A percentile compares a stretch with the other conserved stretches of the same genome.
Conservation (phyloP, 2,329 filamentous ascomycete species). For the Aspergillus fructus region DNA sequence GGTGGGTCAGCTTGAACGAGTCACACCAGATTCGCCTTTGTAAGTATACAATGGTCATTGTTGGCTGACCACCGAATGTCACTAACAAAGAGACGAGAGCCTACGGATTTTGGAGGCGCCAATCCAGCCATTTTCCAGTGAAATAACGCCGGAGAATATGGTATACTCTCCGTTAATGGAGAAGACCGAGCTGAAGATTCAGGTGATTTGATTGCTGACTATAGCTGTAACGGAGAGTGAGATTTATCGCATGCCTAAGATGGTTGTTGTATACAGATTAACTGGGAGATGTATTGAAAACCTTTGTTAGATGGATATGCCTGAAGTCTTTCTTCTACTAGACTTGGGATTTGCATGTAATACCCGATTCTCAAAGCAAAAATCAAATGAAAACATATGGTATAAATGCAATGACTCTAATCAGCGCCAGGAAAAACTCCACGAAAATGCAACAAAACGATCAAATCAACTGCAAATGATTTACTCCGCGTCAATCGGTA, state of each 20-base stretch:
- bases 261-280: not conserved
- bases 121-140: not conserved
- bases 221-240: not conserved
- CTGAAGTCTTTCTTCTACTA: not conserved
- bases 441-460: constrained; percentile 14
- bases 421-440: constrained; percentile 2
- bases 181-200: not conserved
- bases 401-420: constrained; percentile 11
- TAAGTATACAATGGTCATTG: too few species aligned
- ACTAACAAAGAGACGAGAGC: not conserved
- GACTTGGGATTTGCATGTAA: not conserved
- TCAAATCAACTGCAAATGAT: constrained; percentile 1
- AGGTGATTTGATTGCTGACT: not conserved
- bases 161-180: not conserved
- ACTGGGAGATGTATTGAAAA: not conserved
- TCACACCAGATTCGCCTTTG: too few species aligned
- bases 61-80: not conserved
- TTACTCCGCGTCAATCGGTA: constrained; percentile 38
- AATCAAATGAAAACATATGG: constrained; percentile 3
- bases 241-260: not conserved
- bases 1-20: too few species aligned
- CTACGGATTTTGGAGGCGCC: not conserved
- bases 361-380: not conserved
- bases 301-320: not conserved
- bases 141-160: not conserved